Evolutionary conservation across 148 eudicot species (phyloP).

Genomic region (Amaranthus palmeri): DNA sequence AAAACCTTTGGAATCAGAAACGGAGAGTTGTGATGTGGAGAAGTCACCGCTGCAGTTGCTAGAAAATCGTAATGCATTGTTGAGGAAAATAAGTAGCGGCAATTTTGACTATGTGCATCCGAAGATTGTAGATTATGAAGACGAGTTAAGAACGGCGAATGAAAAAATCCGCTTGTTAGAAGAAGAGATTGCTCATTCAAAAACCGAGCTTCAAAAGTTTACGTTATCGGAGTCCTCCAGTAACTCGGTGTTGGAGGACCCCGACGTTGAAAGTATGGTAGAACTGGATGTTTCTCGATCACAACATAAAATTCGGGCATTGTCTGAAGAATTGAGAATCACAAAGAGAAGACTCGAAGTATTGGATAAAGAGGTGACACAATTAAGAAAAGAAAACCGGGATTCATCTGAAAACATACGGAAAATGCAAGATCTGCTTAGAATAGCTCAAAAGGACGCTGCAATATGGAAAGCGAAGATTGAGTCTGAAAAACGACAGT

Average conservation of each 20-base stretch:
- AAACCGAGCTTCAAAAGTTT: conserved; percentile 43
- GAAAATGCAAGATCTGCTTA: conserved; percentile 53
- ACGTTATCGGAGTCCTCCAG: conserved; percentile 22
- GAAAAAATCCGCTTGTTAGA: conserved; percentile 43
- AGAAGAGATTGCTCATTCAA: conserved; percentile 54
- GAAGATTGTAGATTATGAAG: conserved; percentile 47
- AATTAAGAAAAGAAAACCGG: conserved; percentile 51
- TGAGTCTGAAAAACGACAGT: conserved; percentile 61
- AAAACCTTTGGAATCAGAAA: conserved; percentile 48
- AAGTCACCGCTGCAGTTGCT: conserved; percentile 40
- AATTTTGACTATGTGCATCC: conserved; percentile 29
- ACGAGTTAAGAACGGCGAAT: conserved; percentile 41
- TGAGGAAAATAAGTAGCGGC: conserved; percentile 31
- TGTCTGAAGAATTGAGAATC: conserved; percentile 45
- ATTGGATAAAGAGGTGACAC: conserved; percentile 49
- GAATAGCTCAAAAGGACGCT: conserved; percentile 52
- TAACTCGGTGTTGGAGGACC: conserved; percentile 19
- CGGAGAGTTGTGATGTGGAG: conserved; percentile 50
- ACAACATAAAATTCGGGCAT: conserved; percentile 26
- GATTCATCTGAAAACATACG: conserved; percentile 33
- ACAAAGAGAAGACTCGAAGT: conserved; percentile 44
- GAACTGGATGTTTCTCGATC: conserved; percentile 36
- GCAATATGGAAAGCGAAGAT: conserved; percentile 51
- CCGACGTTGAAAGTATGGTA: conserved; percentile 14
- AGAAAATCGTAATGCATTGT: conserved; percentile 33